Conservation (phyloP, 192 early-diverging fungal species). For the Podila horticola region DNA sequence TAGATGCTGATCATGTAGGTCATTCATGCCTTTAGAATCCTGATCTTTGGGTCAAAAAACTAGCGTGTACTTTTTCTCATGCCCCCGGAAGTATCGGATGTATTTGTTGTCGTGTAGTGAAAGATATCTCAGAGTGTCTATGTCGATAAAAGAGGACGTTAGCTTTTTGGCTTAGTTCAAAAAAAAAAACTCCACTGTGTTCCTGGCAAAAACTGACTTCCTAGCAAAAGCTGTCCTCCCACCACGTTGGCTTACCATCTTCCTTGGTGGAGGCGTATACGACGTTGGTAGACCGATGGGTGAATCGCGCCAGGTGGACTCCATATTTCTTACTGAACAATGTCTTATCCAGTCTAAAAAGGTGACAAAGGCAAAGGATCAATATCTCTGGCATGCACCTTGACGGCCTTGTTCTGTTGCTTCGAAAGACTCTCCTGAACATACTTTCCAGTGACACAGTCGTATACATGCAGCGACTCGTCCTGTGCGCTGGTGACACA, state of each 20-base stretch:
- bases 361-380: not conserved
- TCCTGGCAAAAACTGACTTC: too few species aligned
- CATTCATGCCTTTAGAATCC: not conserved
- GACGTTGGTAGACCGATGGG: slow-evolving; percentile 80
- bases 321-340: slow-evolving; percentile 97
- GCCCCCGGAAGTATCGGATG: slow-evolving; percentile 92
- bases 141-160: not conserved
- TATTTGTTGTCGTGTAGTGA: slow-evolving; percentile 96
- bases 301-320: slow-evolving; percentile 88
- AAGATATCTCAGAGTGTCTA: slow-evolving; percentile 93
- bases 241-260: slow-evolving; percentile 71
- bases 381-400: too few species aligned
- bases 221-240: too few species aligned
- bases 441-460: slow-evolving; percentile 82
- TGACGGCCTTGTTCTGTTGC: not conserved
- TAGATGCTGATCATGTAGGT: not conserved
- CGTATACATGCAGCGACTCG: slow-evolving; percentile 89
- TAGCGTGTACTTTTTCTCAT: slow-evolving; percentile 67
- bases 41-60: not conserved
- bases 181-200: not conserved
- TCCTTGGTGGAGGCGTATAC: slow-evolving; percentile 96
- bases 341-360: slow-evolving; percentile 69
- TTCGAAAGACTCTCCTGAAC: slow-evolving; percentile 24
- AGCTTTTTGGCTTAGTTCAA: not conserved
- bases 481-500: slow-evolving; percentile 86